phyloP scores from a whole-genome alignment of 2,329 filamentous ascomycete genomes.

The Lecanicillium sp. region DNA sequence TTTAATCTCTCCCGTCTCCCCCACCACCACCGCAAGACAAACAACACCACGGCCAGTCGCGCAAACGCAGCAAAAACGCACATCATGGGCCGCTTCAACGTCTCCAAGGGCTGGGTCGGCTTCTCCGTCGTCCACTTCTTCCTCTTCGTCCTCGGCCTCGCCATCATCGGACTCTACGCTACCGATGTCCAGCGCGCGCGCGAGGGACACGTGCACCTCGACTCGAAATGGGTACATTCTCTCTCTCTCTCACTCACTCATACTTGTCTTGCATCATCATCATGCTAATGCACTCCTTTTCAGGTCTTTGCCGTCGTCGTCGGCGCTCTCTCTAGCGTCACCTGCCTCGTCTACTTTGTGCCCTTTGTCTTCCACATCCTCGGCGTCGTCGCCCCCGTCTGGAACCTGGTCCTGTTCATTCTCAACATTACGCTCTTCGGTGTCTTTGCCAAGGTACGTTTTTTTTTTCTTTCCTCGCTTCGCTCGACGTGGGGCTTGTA shows the following conservation, averaged over 20 bases:
- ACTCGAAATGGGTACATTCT: constrained; percentile 63
- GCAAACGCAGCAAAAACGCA: constrained; percentile 3
- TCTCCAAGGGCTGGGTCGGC: constrained; percentile 43
- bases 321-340: constrained; percentile 58
- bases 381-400: constrained; percentile 48
- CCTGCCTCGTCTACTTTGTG: constrained; percentile 58
- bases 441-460: constrained; percentile 62
- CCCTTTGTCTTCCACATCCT: constrained; percentile 52
- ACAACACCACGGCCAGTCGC: background rate
- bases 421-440: constrained; percentile 81
- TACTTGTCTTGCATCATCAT: too few species aligned
- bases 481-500: background rate
- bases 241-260: background rate
- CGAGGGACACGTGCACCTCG: constrained; percentile 42
- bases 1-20: too few species aligned
- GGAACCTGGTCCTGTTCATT: constrained; percentile 67
- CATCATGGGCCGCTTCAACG: constrained; percentile 41
- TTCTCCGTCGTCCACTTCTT: constrained; percentile 63
- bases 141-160: constrained; percentile 70
- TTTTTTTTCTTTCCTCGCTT: background rate
- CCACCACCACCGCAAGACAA: background rate
- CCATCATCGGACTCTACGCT: constrained; percentile 74
- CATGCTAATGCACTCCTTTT: background rate
- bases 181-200: constrained; percentile 55
- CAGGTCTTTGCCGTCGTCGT: constrained; percentile 68